These are phyloP conservation scores for Macrocybe sp. DNA, from an alignment of 1,284 basidiomycete species.

Conservation along the genomic window DNA sequence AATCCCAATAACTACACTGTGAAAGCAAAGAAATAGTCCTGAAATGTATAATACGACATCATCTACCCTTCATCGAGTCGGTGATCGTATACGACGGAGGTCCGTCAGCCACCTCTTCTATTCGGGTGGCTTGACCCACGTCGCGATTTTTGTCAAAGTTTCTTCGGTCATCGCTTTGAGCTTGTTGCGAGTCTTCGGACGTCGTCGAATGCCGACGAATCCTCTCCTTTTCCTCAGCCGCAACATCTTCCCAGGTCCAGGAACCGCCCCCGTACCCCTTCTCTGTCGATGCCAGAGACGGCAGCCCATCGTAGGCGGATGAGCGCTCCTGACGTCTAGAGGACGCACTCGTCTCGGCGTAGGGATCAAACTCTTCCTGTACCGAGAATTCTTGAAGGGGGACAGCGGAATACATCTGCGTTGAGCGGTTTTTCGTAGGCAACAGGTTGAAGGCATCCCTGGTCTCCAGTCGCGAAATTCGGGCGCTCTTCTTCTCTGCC, in stretches of 20 bases:
- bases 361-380: conserved; percentile 15
- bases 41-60: too few species aligned
- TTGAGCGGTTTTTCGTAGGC: conserved; percentile 1
- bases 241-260: conserved; percentile 26
- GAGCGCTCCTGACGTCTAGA: background rate
- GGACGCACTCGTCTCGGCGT: background rate
- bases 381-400: too few species aligned
- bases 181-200: too few species aligned
- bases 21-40: too few species aligned
- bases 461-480: conserved; percentile 30
- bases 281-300: conserved; percentile 13
- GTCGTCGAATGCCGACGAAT: conserved; percentile 1
- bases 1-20: too few species aligned
- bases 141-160: too few species aligned
- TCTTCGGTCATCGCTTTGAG: too few species aligned
- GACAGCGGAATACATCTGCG: too few species aligned
- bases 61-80: too few species aligned
- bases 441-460: conserved; percentile 28
- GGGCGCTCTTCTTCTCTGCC: conserved; percentile 39
- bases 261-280: conserved; percentile 27
- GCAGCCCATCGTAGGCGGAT: conserved; percentile 1
- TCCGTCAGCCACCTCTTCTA: too few species aligned
- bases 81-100: too few species aligned
- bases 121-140: too few species aligned
- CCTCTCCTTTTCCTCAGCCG: conserved; percentile 24